Conservation (phyloP, 2,329 filamentous ascomycete species). For the Aspergillus terreus region DNA sequence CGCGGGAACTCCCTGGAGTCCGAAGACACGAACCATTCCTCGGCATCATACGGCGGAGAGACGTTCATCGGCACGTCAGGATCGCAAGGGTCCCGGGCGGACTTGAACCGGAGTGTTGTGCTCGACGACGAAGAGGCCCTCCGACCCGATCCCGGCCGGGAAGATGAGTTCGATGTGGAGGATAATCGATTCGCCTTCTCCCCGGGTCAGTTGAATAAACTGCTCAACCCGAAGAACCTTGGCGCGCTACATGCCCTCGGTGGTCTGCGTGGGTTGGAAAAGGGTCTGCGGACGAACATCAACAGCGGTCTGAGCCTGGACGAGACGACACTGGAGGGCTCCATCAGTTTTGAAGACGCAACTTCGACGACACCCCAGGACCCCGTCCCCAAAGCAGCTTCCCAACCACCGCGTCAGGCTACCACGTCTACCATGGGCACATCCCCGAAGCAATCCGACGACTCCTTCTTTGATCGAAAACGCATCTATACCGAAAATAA, state of each 20-base stretch:
- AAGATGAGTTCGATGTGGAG: slow-evolving; percentile 64
- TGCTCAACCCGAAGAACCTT: slow-evolving; percentile 75
- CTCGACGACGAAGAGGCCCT: slow-evolving; percentile 61
- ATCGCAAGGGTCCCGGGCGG: slow-evolving; percentile 41
- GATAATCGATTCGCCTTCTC: slow-evolving; percentile 70
- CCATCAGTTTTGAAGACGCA: slow-evolving; percentile 65
- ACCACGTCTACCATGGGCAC: slow-evolving; percentile 7
- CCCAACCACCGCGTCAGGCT: slow-evolving; percentile 15
- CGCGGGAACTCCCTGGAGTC: slow-evolving; percentile 64
- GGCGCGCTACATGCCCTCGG: slow-evolving; percentile 72
- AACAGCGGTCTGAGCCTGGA: slow-evolving; percentile 66
- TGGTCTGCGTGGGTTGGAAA: slow-evolving; percentile 68
- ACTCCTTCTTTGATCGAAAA: slow-evolving; percentile 59
- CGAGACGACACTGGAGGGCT: slow-evolving; percentile 61
- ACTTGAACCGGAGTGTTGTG: slow-evolving; percentile 45
- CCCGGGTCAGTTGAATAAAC: slow-evolving; percentile 69
- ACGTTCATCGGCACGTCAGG: slow-evolving; percentile 47
- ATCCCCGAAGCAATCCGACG: slow-evolving; percentile 25
- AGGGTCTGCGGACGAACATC: slow-evolving; percentile 65
- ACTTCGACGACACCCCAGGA: slow-evolving; percentile 20
- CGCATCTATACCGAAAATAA: slow-evolving; percentile 67
- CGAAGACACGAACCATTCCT: slow-evolving; percentile 52
- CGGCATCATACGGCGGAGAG: slow-evolving; percentile 51
- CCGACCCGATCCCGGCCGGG: slow-evolving; percentile 66
- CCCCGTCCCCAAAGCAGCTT: slow-evolving; percentile 26